Conservation (phyloP, 176 grass and related monocot species). For the Bonia amplexicaulis region DNA sequence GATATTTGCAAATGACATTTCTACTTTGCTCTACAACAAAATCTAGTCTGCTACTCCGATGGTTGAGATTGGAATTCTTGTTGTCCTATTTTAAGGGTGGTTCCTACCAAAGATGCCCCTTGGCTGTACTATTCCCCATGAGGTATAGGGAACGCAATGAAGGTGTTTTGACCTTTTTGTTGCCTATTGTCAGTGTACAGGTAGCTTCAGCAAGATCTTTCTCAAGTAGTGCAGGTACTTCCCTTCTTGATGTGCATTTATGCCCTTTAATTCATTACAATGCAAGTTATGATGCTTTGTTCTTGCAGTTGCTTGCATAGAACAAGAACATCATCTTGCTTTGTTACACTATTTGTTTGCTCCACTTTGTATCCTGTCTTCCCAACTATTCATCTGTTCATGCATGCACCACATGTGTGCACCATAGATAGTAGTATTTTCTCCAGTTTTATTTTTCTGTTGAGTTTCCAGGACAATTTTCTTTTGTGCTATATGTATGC, state of each 20-base stretch:
- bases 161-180: slow-evolving; percentile 7
- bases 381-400: not conserved
- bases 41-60: not conserved
- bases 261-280: not conserved
- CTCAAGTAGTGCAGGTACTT: slow-evolving; percentile 67
- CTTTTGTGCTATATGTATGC: not conserved
- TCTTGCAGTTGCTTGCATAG: not conserved
- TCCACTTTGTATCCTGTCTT: not conserved
- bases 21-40: not conserved
- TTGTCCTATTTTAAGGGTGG: not conserved
- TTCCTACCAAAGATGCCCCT: not conserved
- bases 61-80: not conserved
- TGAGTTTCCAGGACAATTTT: not conserved
- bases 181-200: slow-evolving; percentile 22
- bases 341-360: not conserved
- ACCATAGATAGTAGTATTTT: not conserved
- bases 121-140: not conserved
- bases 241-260: slow-evolving; percentile 7
- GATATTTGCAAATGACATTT: not conserved
- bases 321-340: not conserved
- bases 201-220: slow-evolving; percentile 47
- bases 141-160: not conserved
- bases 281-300: not conserved
- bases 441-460: not conserved
- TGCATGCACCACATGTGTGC: not conserved